phyloP scores from a whole-genome alignment of 2,329 filamentous ascomycete genomes.

The Ceratocystis colombiana region DNA sequence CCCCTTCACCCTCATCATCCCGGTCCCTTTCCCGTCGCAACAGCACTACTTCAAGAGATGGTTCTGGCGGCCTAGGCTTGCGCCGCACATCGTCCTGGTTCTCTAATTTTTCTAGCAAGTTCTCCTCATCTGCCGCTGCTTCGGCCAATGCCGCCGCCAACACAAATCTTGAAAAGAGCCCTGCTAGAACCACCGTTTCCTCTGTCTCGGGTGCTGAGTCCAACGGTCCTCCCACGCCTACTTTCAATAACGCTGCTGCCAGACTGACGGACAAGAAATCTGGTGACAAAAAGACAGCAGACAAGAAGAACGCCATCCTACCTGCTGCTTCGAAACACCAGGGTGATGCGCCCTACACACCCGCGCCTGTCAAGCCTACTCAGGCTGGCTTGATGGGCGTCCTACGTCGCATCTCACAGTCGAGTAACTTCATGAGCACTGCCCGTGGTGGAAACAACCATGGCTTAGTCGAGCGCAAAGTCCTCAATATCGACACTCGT shows the following conservation, averaged over 20 bases:
- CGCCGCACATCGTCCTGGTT: conserved; percentile 76
- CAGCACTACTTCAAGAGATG: conserved; percentile 21
- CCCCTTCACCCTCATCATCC: conserved; percentile 14
- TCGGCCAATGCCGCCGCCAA: conserved; percentile 31
- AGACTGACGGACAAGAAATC: neutral
- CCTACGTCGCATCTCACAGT: conserved; percentile 70
- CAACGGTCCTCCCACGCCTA: conserved; percentile 25
- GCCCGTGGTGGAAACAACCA: conserved; percentile 43
- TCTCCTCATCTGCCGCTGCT: conserved; percentile 48
- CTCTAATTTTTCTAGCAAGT: conserved; percentile 83
- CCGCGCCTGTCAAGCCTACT: conserved; percentile 59
- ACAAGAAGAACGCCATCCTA: conserved; percentile 48
- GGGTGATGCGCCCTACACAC: conserved; percentile 59
- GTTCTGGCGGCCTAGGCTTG: conserved; percentile 26
- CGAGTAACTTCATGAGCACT: conserved; percentile 40
- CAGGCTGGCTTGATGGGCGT: conserved; percentile 70
- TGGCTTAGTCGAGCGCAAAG: conserved; percentile 64
- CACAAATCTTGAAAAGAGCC: neutral
- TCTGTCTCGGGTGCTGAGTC: neutral
- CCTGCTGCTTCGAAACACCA: conserved; percentile 46
- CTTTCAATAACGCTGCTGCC: conserved; percentile 32
- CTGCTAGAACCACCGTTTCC: neutral
- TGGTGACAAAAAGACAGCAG: conserved; percentile 2
- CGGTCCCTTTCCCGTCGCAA: conserved; percentile 28
- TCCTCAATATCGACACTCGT: conserved; percentile 75